Evolutionary conservation across 495 filamentous ascomycete species (phyloP).

Genomic region (Neurospora sublineolata): DNA sequence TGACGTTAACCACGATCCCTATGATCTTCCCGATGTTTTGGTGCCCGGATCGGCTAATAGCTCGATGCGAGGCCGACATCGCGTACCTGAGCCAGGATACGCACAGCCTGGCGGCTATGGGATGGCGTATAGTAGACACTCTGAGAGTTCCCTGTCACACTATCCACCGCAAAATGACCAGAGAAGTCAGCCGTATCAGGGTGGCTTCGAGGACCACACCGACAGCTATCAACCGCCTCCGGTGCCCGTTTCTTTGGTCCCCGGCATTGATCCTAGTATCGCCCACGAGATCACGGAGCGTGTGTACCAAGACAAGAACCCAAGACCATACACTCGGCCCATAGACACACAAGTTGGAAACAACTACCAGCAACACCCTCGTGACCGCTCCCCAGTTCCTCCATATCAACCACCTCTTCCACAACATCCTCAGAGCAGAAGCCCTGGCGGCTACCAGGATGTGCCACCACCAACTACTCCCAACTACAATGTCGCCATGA

Average conservation of each 20-base stretch:
- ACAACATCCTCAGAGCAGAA: constrained; percentile 11
- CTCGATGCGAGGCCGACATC: not conserved
- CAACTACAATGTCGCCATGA: constrained; percentile 20
- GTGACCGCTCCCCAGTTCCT: not conserved
- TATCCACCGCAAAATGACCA: constrained; percentile 12
- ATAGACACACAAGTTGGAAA: constrained; percentile 17
- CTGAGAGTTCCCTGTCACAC: constrained; percentile 13
- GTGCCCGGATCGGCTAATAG: not conserved
- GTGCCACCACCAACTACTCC: constrained; percentile 23
- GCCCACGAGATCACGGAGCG: constrained; percentile 47
- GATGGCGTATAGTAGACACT: constrained; percentile 12
- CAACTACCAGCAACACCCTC: not conserved
- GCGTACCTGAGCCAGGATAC: not conserved
- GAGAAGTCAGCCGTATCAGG: constrained; percentile 14
- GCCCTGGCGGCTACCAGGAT: constrained; percentile 28
- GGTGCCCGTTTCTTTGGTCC: constrained; percentile 56
- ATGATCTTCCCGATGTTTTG: not conserved
- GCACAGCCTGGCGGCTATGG: constrained; percentile 20
- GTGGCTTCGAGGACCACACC: constrained; percentile 25
- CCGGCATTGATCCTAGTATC: constrained; percentile 52
- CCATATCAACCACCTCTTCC: not conserved
- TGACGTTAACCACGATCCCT: constrained; percentile 31
- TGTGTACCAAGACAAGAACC: constrained; percentile 34
- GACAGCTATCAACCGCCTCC: constrained; percentile 30
- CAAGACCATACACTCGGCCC: constrained; percentile 30